Base-by-base conservation (phyloP, 441 rosid genomes). In the Adansonia rubrostipa region DNA sequence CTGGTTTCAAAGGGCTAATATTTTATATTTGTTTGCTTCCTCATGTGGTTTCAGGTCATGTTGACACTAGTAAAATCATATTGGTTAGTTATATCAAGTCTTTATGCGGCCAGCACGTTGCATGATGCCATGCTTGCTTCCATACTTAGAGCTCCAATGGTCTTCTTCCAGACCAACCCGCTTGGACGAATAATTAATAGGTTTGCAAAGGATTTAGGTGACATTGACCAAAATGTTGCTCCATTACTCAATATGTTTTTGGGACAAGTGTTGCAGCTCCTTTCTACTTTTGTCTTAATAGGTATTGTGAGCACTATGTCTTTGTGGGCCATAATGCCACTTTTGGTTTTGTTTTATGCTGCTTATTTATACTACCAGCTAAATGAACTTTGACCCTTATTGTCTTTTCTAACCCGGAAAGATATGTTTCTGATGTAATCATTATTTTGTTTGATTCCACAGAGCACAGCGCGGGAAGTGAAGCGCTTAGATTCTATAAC, bases 331-430 rank as follows among this genome's bases (percentile, higher is more conserved):
- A 92, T 95, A 85, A 85, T 95, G 99, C 99, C 99, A 8, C 93
- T 95, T 67, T 79, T 97, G 93, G 87, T 92, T 76, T 83, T 92
- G 85, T 97, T 97, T 86, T 95, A 95, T 86, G 93, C 89, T 60
- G 93, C 98, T 77, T 97, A 95, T 84, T 88, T 97, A 40, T 97
- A 97, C 82, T 95, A 93, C 85, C 99, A 97, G 99, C 99, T 97
- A 88, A 42, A 78, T 71, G 24, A 64, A 76, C 71, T 80, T 68
- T 50, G 40, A 71, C 63, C 72, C 10, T 71, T 6, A 14, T 51
- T 72, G 56, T 56, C 24, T 72, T 72, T 40, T 73, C 65, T 36
- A 73, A 17, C 47, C n/a, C 36, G 40, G 40, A 3, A 56, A 17
- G 17, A 36, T 61, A 47, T 33, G 57, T 9, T 73, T 60, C 73